Conservation (phyloP, 345 rosid genomes). For the Theobroma cacao region DNA sequence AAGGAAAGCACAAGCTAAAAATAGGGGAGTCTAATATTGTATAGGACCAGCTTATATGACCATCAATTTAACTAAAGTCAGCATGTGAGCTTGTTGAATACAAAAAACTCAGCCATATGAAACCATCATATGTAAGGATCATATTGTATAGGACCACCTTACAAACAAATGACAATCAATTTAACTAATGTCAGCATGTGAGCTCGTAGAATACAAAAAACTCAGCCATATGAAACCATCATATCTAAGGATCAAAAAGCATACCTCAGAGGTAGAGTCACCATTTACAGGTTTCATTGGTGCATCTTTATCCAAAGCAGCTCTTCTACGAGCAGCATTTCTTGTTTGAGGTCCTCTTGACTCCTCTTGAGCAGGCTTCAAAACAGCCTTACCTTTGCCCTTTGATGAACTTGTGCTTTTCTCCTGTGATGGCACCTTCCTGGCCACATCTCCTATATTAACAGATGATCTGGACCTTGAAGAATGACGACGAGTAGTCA, state of each 20-base stretch:
- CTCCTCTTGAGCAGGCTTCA: constrained; percentile 77
- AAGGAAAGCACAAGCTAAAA: neutral
- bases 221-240: neutral
- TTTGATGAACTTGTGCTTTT: constrained; percentile 77
- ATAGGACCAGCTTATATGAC: neutral
- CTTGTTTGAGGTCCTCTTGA: constrained; percentile 92
- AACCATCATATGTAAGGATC: too few species aligned
- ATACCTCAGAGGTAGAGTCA: constrained; percentile 94
- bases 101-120: neutral
- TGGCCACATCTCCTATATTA: constrained; percentile 65
- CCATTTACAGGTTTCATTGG: constrained; percentile 62
- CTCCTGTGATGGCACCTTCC: constrained; percentile 64
- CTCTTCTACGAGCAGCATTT: constrained; percentile 88
- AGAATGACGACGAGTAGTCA: constrained; percentile 70
- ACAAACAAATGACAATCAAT: constrained; percentile 16
- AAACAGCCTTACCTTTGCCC: constrained; percentile 97
- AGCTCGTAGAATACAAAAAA: neutral
- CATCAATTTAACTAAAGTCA: neutral
- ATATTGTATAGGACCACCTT: neutral
- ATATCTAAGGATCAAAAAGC: neutral
- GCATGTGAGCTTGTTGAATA: neutral
- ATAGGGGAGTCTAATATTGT: neutral
- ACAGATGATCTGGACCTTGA: constrained; percentile 83
- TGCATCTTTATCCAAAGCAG: constrained; percentile 73
- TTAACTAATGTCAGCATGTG: neutral